These are phyloP conservation scores for Naganishia sp. DNA, from an alignment of 1,284 basidiomycete species.

Conservation along the genomic window DNA sequence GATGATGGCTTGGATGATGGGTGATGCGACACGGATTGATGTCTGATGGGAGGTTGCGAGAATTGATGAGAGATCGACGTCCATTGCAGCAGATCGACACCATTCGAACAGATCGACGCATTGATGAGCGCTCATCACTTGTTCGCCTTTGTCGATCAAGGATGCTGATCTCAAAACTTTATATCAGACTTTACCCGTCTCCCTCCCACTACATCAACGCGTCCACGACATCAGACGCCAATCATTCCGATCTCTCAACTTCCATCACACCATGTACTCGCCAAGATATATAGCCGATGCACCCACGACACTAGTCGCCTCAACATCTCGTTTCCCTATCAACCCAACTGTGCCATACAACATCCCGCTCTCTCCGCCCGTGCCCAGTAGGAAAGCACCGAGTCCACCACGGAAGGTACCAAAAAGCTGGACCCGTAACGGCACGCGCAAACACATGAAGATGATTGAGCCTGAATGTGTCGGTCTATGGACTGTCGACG, in stretches of 20 bases:
- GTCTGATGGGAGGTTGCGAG: neutral
- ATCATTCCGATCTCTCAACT: neutral
- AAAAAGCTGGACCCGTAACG: neutral
- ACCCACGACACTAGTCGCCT: neutral
- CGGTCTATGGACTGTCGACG: conserved; percentile 12
- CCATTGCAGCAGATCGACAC: neutral
- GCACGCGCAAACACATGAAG: conserved; percentile 6
- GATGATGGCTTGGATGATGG: neutral
- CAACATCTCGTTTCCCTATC: neutral
- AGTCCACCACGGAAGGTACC: conserved; percentile 2
- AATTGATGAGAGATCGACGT: too few species aligned
- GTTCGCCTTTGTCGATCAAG: conserved; percentile 2
- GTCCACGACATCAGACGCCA: neutral
- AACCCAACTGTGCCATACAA: neutral
- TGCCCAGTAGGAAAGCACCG: conserved; percentile 8
- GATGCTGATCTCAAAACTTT: neutral
- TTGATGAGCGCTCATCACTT: neutral
- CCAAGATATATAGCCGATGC: neutral
- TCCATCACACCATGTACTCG: conserved; percentile 11
- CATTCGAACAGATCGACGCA: neutral
- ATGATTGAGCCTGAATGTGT: conserved; percentile 21
- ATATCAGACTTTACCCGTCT: neutral
- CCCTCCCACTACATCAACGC: neutral
- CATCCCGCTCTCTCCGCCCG: conserved; percentile 2
- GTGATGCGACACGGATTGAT: neutral